Conservation (phyloP, 2,329 filamentous ascomycete genomes). For the Aureobasidium zeae region DNA sequence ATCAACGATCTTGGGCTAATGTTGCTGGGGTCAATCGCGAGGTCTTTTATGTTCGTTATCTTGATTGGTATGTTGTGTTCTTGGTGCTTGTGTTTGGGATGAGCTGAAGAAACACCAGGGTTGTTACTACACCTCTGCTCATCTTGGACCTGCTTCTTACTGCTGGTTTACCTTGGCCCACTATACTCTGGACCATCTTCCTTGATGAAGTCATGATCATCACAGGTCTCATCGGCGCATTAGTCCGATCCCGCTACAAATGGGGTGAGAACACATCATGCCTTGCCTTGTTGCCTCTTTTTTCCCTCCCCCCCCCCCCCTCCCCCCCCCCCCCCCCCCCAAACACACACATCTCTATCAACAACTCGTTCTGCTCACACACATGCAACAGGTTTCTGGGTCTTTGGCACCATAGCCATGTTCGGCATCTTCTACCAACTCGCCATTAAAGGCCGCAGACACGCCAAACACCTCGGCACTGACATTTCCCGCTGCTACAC, state of each 20-base stretch:
- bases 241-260: slow-evolving; percentile 51
- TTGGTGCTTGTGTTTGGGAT: neutral
- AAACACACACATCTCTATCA: too few relatives aligned
- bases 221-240: slow-evolving; percentile 52
- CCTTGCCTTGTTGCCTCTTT: too few relatives aligned
- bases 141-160: slow-evolving; percentile 51
- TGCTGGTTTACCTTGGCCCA: slow-evolving; percentile 52
- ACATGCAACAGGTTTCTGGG: slow-evolving; percentile 24
- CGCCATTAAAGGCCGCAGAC: slow-evolving; percentile 41
- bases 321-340: too few relatives aligned
- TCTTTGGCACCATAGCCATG: slow-evolving; percentile 35
- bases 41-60: slow-evolving; percentile 54
- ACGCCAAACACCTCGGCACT: slow-evolving; percentile 43
- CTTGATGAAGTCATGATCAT: slow-evolving; percentile 55
- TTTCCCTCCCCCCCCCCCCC: too few relatives aligned
- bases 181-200: slow-evolving; percentile 50
- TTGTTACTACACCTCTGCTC: slow-evolving; percentile 51
- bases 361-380: too few relatives aligned
- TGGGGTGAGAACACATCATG: slow-evolving; percentile 52
- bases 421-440: slow-evolving; percentile 52
- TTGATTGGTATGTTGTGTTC: slow-evolving; percentile 42
- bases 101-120: slow-evolving; percentile 17
- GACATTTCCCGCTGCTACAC: slow-evolving; percentile 43
- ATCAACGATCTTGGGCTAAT: slow-evolving; percentile 33
- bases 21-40: slow-evolving; percentile 44